Evolutionary conservation across 2,329 filamentous ascomycete genomes (phyloP).

Genomic region (Diaporthe sp.): DNA sequence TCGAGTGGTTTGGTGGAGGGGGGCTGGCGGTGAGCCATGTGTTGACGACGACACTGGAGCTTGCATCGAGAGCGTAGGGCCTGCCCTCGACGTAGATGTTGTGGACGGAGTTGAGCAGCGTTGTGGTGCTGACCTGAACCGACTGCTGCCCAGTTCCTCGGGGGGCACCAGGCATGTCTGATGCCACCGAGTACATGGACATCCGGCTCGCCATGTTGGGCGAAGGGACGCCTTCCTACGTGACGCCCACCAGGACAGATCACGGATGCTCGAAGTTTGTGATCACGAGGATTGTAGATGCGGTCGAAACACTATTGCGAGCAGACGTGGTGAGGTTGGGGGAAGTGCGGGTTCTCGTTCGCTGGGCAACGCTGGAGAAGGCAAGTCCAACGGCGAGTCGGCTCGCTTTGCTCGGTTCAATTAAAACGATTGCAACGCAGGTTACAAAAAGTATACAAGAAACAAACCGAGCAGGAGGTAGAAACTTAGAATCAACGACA

Average conservation of each 20-base stretch:
- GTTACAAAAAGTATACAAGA: conserved; percentile 23
- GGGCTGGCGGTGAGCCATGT: conserved; percentile 90
- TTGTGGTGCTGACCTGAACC: conserved; percentile 89
- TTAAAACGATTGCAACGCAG: conserved; percentile 10
- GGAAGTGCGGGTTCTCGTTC: conserved; percentile 39
- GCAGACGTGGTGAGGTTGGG: conserved; percentile 17
- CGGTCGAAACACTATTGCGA: background rate
- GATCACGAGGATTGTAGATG: conserved; percentile 31
- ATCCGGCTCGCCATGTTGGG: conserved; percentile 70
- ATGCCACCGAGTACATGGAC: conserved; percentile 76
- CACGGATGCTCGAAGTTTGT: conserved; percentile 41
- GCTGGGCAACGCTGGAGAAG: conserved; percentile 40
- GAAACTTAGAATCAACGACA: conserved; percentile 47
- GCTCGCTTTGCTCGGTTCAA: conserved; percentile 34
- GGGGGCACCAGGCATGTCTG: conserved; percentile 66
- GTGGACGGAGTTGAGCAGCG: conserved; percentile 90
- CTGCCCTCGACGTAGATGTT: conserved; percentile 85
- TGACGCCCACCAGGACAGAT: conserved; percentile 47
- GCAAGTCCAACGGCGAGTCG: conserved; percentile 25
- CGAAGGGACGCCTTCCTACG: conserved; percentile 39
- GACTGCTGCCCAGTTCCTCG: conserved; percentile 73
- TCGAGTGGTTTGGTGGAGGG: conserved; percentile 73
- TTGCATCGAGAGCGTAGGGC: conserved; percentile 88
- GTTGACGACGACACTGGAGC: conserved; percentile 92
- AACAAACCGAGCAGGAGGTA: conserved; percentile 36